Percentiles rank a stretch among this genome's conserved stretches.
Evolutionary conservation across 2,329 filamentous ascomycete genomes (phyloP).

Genomic region (Setomelanomma holmii): DNA sequence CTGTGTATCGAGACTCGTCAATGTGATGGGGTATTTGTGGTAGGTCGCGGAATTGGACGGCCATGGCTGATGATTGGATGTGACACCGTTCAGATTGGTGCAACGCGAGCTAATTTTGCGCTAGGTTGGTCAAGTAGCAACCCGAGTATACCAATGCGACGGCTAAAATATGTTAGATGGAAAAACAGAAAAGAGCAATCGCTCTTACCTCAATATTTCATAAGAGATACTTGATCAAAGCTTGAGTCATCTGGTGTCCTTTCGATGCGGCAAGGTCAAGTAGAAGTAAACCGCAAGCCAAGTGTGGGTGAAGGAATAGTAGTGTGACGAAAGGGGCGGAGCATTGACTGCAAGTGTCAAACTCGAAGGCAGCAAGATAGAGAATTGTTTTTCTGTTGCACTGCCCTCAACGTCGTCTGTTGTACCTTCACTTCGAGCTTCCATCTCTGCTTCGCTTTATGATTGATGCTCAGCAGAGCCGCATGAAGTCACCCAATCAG

Average conservation of each 20-base stretch:
- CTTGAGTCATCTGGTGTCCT: not conserved
- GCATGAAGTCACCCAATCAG: slow-evolving; percentile 40
- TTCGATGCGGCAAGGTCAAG: slow-evolving; percentile 1
- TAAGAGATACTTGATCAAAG: not conserved
- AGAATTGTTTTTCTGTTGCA: slow-evolving; percentile 31
- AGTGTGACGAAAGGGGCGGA: slow-evolving; percentile 34
- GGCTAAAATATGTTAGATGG: slow-evolving; percentile 6
- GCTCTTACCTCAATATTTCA: slow-evolving; percentile 2
- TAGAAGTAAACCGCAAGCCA: slow-evolving; percentile 14
- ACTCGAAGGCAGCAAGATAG: slow-evolving; percentile 31
- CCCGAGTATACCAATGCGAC: not conserved
- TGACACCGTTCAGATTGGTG: not conserved
- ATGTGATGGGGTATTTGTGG: slow-evolving; percentile 36
- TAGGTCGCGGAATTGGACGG: slow-evolving; percentile 38
- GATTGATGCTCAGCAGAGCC: slow-evolving; percentile 41
- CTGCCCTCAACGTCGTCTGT: slow-evolving; percentile 33
- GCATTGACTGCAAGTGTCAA: slow-evolving; percentile 21
- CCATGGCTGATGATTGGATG: slow-evolving; percentile 15
- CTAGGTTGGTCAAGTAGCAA: not conserved
- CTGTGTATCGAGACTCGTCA: slow-evolving; percentile 25
- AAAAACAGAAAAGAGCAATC: not conserved
- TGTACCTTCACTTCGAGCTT: slow-evolving; percentile 25
- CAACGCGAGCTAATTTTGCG: slow-evolving; percentile 1
- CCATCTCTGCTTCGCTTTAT: slow-evolving; percentile 40
- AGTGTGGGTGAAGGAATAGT: slow-evolving; percentile 14